Conservation (phyloP, 306 rosid species). For the Lathyrus sativus region DNA sequence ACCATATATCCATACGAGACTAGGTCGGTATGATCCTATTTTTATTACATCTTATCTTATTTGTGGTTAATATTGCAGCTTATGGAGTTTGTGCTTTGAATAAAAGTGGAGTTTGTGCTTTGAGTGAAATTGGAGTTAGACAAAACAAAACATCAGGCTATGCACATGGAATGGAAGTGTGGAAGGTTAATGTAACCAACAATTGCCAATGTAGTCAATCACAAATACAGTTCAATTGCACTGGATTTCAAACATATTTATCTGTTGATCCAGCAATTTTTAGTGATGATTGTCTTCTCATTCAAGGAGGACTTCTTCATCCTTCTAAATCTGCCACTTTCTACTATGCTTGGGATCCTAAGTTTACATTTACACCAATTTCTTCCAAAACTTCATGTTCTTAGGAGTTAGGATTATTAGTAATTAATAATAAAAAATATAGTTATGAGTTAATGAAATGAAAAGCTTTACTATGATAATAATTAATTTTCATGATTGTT, state of each 20-base stretch:
- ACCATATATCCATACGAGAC: too few relatives aligned
- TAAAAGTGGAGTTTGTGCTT: background rate
- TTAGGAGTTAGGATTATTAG: background rate
- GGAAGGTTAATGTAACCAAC: conserved; percentile 21
- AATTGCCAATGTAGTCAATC: conserved; percentile 13
- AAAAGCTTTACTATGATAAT: too few relatives aligned
- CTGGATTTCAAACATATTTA: background rate
- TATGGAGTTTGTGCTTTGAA: background rate
- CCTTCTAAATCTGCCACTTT: background rate
- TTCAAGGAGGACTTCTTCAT: background rate
- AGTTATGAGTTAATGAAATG: too few relatives aligned
- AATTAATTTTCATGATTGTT: too few relatives aligned
- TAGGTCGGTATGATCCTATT: too few relatives aligned
- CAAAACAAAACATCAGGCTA: background rate
- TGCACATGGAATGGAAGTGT: background rate
- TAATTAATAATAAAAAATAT: too few relatives aligned
- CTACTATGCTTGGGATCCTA: conserved; percentile 4
- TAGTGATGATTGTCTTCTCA: conserved; percentile 15
- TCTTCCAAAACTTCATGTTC: conserved; percentile 19
- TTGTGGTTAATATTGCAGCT: conserved; percentile 4
- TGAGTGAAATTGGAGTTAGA: background rate
- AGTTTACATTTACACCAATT: conserved; percentile 20
- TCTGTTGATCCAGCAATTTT: conserved; percentile 12
- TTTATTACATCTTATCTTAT: background rate
- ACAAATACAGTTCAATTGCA: conserved; percentile 21